These are phyloP conservation scores for Aaosphaeria pasadenensis DNA, from an alignment of 2,329 filamentous ascomycete species.

Conservation along the genomic window DNA sequence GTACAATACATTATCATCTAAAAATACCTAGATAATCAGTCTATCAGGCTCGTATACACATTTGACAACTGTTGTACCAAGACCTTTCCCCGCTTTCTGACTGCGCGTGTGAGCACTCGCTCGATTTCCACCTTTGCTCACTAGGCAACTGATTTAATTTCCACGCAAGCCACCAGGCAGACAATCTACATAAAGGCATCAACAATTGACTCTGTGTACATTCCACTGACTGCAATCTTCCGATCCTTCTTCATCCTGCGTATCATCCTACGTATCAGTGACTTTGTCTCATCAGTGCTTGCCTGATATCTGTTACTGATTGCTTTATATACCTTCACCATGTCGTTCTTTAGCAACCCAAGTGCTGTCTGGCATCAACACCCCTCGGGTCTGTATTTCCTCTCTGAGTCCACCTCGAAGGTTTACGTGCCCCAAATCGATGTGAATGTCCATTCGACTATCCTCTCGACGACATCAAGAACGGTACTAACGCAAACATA, in stretches of 20 bases:
- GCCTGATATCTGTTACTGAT: background rate
- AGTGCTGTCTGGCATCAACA: constrained; percentile 5
- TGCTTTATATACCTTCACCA: background rate
- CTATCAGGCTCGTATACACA: no score
- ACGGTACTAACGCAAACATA: constrained; percentile 60
- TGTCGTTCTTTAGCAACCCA: background rate
- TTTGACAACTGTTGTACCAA: no score
- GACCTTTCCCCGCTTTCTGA: no score
- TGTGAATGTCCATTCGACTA: constrained; percentile 58
- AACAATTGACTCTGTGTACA: no score
- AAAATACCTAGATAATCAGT: no score
- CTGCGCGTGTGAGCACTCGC: background rate
- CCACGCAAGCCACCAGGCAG: background rate
- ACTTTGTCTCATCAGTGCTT: background rate
- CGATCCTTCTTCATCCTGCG: no score
- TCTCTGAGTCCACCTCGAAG: constrained; percentile 8
- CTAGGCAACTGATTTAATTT: background rate
- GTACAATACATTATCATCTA: no score
- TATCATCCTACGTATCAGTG: no score
- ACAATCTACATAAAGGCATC: background rate
- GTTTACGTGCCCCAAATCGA: constrained; percentile 57
- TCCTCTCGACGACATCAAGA: constrained; percentile 54
- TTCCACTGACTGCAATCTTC: no score
- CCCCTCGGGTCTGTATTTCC: constrained; percentile 32
- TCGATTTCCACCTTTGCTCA: background rate